Evolutionary conservation across 768 basidiomycete species (phyloP), one percentile per base, ranked within the genome.

Genomic region (Trametes cubensis): DNA sequence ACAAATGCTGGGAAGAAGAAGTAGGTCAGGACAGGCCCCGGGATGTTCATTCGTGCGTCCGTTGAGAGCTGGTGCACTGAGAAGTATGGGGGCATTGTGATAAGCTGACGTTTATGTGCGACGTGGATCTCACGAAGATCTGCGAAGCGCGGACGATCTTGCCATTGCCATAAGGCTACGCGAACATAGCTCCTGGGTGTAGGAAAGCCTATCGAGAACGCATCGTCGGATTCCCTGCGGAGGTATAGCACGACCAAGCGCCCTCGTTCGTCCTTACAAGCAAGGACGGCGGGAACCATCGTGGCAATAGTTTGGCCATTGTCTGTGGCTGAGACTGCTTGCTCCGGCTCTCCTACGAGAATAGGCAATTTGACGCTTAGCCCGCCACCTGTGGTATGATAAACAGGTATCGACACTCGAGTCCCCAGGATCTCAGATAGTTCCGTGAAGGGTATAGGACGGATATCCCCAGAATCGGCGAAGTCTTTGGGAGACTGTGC

Each of bases 111-210:
- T 14, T 30, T n/a, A 45, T 56, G 55, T 30, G 38, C 39, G 10
- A 56, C 55, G 21, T 56, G 34, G 30, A 56, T n/a, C n/a, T 56
- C 55, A 18, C 45, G 6, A 25, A 56, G n/a, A 28, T 38, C n/a
- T 21, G 41, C n/a, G 14, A 11, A 18, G 20, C 17, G 44, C 2
- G 30, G 30, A n/a, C 26, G 17, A 20, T 30, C 28, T 21, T 34
- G 28, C 41, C 25, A 18, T 14, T 25, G 8, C 55, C 55, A 56
- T 0, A 56, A 21, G 23, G 55, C 55, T 28, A 30, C 30, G 28
- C 55, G 55, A 20, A 56, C 30, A 21, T 56, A 56, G 10, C 30
- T 44, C 4, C 28, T 13, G 3, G 34, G 14, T 3, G 55, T 56
- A 6, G 55, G 55, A 21, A 38, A 34, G 30, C 55, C 55, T 10